A percentile compares a stretch with the other conserved stretches of the same genome.
phyloP scores from a whole-genome alignment of 2,329 filamentous ascomycete species.

The Aspergillus aculeatinus region DNA sequence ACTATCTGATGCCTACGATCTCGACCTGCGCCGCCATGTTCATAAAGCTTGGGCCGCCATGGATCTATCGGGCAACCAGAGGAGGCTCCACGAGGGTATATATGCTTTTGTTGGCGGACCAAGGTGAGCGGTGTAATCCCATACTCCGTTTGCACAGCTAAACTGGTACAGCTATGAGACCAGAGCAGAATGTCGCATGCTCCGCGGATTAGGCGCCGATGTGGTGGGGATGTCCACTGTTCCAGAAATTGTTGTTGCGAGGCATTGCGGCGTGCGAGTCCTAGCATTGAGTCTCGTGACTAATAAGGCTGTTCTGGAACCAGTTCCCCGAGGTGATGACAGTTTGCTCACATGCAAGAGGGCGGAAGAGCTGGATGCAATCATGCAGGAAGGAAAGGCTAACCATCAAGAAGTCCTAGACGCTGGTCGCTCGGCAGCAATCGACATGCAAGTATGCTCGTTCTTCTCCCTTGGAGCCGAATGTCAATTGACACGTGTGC shows the following conservation, averaged over 20 bases:
- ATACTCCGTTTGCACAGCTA: neutral
- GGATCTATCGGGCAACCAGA: conserved; percentile 42
- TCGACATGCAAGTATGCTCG: conserved; percentile 59
- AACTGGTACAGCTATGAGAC: conserved; percentile 57
- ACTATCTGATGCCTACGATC: conserved; percentile 65
- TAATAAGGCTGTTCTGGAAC: conserved; percentile 61
- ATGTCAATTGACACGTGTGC: conserved; percentile 8
- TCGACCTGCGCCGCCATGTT: conserved; percentile 57
- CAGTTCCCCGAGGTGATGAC: conserved; percentile 60
- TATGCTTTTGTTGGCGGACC: conserved; percentile 66
- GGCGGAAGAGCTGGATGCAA: conserved; percentile 52
- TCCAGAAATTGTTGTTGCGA: conserved; percentile 65
- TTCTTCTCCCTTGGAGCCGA: neutral
- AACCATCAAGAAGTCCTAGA: conserved; percentile 66
- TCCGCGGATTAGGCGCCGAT: conserved; percentile 62
- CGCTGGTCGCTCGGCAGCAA: conserved; percentile 58
- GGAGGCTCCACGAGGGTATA: conserved; percentile 62
- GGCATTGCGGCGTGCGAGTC: conserved; percentile 63
- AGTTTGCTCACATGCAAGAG: conserved; percentile 52
- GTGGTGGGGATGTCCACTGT: conserved; percentile 71
- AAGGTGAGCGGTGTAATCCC: conserved; percentile 44
- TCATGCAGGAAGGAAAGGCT: conserved; percentile 60
- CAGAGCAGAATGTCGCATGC: conserved; percentile 63
- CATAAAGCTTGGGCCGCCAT: conserved; percentile 58
- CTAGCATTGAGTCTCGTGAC: conserved; percentile 66